Evolutionary conservation across 2,329 filamentous ascomycete genomes (phyloP).

Genomic region (Trichoderma harzianum): DNA sequence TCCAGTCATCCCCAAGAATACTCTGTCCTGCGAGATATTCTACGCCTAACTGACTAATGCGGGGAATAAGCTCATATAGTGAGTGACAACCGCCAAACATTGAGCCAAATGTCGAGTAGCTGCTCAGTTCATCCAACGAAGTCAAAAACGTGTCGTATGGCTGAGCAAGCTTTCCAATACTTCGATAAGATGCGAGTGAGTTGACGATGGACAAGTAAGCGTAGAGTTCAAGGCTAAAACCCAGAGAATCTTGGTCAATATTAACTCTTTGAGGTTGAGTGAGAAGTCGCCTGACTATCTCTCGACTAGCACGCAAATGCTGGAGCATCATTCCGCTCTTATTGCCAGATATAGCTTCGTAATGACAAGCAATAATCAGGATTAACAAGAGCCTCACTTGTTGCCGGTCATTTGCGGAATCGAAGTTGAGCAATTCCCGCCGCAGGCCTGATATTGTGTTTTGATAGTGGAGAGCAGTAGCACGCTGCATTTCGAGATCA

Average conservation of each 20-base stretch:
- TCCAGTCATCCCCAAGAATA: neutral
- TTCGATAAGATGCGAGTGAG: neutral
- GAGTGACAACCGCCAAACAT: neutral
- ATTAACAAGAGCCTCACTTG: neutral
- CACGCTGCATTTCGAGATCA: neutral
- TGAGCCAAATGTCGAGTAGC: neutral
- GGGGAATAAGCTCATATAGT: neutral
- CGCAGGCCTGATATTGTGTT: constrained; percentile 9
- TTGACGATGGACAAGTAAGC: neutral
- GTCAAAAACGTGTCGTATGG: neutral
- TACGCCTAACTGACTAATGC: neutral
- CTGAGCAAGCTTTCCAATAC: neutral
- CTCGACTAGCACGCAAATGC: neutral
- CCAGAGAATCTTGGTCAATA: neutral
- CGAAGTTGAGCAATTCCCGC: neutral
- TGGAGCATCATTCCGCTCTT: neutral
- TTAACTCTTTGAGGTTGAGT: neutral
- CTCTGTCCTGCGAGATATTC: neutral
- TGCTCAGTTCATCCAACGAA: neutral
- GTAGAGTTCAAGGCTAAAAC: constrained; percentile 4
- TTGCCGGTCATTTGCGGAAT: neutral
- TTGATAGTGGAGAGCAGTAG: neutral
- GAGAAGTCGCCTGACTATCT: neutral
- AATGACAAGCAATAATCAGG: neutral
- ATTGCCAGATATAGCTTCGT: constrained; percentile 1